Conservation (phyloP, 345 rosid species). For the Anastatica hierochuntica region DNA sequence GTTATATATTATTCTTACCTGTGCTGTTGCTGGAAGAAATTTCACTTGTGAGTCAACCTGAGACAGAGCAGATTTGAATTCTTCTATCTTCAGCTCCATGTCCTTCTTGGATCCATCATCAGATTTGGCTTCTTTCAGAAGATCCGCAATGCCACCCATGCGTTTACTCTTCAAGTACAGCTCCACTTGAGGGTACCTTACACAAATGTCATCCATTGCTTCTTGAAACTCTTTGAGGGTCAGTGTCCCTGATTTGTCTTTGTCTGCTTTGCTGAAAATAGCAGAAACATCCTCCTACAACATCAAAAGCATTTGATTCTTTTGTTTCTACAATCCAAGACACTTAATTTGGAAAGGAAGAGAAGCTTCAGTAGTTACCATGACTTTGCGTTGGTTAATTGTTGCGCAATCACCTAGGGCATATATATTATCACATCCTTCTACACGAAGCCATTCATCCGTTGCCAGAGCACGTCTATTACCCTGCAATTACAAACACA, state of each 20-base stretch:
- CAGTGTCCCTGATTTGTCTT: constrained; percentile 83
- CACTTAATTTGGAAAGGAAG: not conserved
- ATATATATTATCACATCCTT: constrained; percentile 51
- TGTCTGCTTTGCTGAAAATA: constrained; percentile 82
- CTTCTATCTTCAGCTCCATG: constrained; percentile 63
- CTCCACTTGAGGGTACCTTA: constrained; percentile 89
- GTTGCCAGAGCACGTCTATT: constrained; percentile 87
- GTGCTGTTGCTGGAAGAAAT: constrained; percentile 89
- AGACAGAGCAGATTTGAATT: constrained; percentile 32
- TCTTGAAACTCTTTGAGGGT: constrained; percentile 72
- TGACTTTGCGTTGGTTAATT: constrained; percentile 85
- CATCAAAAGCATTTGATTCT: not conserved
- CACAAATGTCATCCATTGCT: constrained; percentile 62
- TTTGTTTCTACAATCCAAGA: not conserved
- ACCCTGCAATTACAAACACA: constrained; percentile 28
- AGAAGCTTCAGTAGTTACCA: constrained; percentile 38
- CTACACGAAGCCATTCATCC: constrained; percentile 94
- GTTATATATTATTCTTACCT: too few relatives aligned
- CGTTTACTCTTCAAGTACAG: constrained; percentile 70
- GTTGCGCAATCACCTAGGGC: constrained; percentile 98
- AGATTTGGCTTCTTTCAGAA: constrained; percentile 47
- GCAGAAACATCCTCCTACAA: constrained; percentile 68
- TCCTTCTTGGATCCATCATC: constrained; percentile 49
- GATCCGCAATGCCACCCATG: constrained; percentile 47
- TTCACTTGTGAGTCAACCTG: constrained; percentile 83